These are phyloP conservation scores for Termitomyces sp. DNA, from an alignment of 768 basidiomycete genomes.

Conservation along the genomic window DNA sequence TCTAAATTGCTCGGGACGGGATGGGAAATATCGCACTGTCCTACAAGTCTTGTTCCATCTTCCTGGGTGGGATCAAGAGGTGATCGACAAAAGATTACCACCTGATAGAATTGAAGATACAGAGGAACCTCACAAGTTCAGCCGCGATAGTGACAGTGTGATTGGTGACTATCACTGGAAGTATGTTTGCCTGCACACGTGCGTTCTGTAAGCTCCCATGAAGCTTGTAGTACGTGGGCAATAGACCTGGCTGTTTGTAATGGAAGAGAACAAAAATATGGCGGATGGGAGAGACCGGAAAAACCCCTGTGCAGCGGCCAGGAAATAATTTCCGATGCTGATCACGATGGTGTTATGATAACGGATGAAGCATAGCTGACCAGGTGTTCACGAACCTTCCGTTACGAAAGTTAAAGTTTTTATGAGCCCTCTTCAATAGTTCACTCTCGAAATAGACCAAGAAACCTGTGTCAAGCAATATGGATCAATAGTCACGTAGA, in stretches of 20 bases:
- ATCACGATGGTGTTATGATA: not conserved
- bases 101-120: not conserved
- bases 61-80: conserved; percentile 38
- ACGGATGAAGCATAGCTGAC: not conserved
- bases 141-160: conserved; percentile 95
- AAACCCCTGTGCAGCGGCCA: conserved; percentile 86
- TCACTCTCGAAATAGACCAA: conserved; percentile 91
- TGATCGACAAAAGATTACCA: conserved; percentile 1
- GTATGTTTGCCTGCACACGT: conserved; percentile 58
- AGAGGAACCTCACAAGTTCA: conserved; percentile 64
- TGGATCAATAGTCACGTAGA: not conserved
- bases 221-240: conserved; percentile 1
- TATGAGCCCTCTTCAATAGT: conserved; percentile 83
- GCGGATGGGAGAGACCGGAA: conserved; percentile 92
- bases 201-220: conserved; percentile 20
- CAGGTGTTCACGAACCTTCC: conserved; percentile 55
- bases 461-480: conserved; percentile 56
- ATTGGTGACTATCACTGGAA: conserved; percentile 91
- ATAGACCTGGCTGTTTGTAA: conserved; percentile 70
- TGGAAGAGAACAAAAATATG: conserved; percentile 90
- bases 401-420: conserved; percentile 91
- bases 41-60: conserved; percentile 75
- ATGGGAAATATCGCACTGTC: conserved; percentile 93
- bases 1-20: conserved; percentile 44
- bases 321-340: conserved; percentile 88